These are phyloP conservation scores for Ministeria vibrans DNA, from an alignment of 78 protist species.

Conservation along the genomic window DNA sequence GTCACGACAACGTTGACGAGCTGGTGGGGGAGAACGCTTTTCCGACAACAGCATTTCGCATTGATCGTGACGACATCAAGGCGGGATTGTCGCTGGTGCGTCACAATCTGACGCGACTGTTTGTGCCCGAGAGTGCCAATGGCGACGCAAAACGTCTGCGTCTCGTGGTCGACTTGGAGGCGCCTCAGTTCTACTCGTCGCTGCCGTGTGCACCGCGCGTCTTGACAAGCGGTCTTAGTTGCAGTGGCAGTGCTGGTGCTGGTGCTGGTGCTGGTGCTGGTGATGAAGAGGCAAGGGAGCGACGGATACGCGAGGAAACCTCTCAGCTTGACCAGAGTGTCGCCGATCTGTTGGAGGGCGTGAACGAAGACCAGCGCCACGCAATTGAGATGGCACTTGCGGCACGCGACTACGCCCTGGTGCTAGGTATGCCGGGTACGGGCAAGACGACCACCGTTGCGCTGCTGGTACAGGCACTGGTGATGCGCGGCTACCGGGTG, in stretches of 20 bases:
- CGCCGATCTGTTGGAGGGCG: not conserved
- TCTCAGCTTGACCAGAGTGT: not conserved
- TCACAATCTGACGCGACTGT: not conserved
- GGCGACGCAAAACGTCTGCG: not conserved
- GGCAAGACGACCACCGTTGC: constrained; percentile 76
- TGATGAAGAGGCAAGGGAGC: not conserved
- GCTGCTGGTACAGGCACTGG: constrained; percentile 15
- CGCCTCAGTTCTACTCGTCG: too few relatives aligned
- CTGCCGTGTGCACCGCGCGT: too few relatives aligned
- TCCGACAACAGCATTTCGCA: not conserved
- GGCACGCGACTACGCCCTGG: constrained; percentile 58
- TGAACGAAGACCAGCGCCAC: not conserved
- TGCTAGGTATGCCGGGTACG: constrained; percentile 82
- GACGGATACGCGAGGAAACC: not conserved
- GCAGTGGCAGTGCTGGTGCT: not conserved
- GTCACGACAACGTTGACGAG: not conserved
- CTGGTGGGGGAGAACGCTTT: not conserved
- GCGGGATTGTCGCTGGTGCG: not conserved
- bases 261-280: not conserved
- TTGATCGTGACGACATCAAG: not conserved
- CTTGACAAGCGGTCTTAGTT: not conserved
- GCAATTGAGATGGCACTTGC: not conserved
- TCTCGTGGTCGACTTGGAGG: not conserved
- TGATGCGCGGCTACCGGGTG: constrained; percentile 32
- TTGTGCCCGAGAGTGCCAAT: not conserved